These are phyloP conservation scores for Litsea cubeba DNA, from an alignment of 164 flowering plant species.

Conservation along the genomic window DNA sequence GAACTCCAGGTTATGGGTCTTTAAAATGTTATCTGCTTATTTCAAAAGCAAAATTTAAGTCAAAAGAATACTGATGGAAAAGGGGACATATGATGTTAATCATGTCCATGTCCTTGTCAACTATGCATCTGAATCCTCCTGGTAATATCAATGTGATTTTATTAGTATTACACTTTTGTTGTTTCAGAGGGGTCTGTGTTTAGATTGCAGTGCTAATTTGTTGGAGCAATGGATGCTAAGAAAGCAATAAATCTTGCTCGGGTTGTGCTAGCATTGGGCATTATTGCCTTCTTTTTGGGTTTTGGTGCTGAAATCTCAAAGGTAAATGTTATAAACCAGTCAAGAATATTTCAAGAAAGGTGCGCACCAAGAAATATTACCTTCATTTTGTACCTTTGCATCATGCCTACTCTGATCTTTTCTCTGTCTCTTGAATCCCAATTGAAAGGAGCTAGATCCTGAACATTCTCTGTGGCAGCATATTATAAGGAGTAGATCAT, in stretches of 20 bases:
- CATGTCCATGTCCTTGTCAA: too few relatives aligned
- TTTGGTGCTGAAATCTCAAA: slow-evolving; percentile 64
- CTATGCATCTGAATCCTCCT: too few relatives aligned
- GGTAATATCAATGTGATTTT: too few relatives aligned
- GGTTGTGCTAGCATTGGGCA: slow-evolving; percentile 33
- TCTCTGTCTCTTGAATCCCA: background rate
- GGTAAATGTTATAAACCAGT: slow-evolving; percentile 24
- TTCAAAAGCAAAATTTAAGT: too few relatives aligned
- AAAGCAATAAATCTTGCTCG: slow-evolving; percentile 30
- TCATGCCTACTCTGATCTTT: background rate
- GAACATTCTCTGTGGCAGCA: background rate
- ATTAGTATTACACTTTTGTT: background rate
- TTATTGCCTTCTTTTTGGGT: slow-evolving; percentile 46
- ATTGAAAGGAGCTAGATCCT: background rate
- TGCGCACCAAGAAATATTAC: background rate
- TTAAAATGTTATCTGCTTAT: too few relatives aligned
- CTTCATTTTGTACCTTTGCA: background rate
- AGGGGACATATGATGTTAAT: too few relatives aligned
- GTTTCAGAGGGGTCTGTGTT: background rate
- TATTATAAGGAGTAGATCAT: background rate
- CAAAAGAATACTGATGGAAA: too few relatives aligned
- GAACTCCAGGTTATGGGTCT: too few relatives aligned
- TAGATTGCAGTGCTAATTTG: background rate
- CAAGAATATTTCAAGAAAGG: background rate
- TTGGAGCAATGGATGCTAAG: slow-evolving; percentile 17